Evolutionary conservation across 257 asterid genomes (phyloP), one percentile per base, ranked within the genome.

Genomic region (Lycium ferocissimum): DNA sequence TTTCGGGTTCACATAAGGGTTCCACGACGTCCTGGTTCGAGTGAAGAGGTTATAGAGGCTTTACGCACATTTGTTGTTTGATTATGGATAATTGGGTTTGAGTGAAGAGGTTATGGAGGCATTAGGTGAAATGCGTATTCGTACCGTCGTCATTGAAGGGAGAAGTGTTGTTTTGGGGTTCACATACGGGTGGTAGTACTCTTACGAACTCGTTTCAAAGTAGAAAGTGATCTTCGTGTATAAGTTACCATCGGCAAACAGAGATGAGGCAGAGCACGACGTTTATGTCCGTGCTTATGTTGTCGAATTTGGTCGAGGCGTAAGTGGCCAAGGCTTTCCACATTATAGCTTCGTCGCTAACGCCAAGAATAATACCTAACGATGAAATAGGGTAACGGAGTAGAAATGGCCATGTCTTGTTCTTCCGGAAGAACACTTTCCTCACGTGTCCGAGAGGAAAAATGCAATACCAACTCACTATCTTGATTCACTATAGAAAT

Each of bases 271-370:
- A 96, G 3, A 96, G 83, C 61, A 75, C 87, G 14, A 95, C 90
- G 87, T 95, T 95, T 57, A 91, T 84, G 14, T 91, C 69, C 13
- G 85, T 89, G 89, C 84, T 87, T 22, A 93, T 81, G 78, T 92
- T 82, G 40, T 95, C 97, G 90, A 85, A 96, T 40, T 85, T 58
- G 1, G 94, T 94, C 4, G 98, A 92, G 43, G 85, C 62, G 1
- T 98, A 92, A 38, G 92, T 67, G 0, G 98, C 89, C 3, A 96
- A 88, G 12, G 93, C 84, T 85, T 95, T 96, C 98, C 98, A 96
- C 98, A 96, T 88, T n/a, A 93, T 93, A 86, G 99, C 97, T 86
- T 96, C 98, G 90, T 98, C 94, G 87, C 99, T 87, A n/a, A 94
- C 91, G 0, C 99, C 99, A 2, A 96, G 95, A 43, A 97, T 93